Conservation (phyloP, 306 rosid genomes). For the Cicer bijugum region DNA sequence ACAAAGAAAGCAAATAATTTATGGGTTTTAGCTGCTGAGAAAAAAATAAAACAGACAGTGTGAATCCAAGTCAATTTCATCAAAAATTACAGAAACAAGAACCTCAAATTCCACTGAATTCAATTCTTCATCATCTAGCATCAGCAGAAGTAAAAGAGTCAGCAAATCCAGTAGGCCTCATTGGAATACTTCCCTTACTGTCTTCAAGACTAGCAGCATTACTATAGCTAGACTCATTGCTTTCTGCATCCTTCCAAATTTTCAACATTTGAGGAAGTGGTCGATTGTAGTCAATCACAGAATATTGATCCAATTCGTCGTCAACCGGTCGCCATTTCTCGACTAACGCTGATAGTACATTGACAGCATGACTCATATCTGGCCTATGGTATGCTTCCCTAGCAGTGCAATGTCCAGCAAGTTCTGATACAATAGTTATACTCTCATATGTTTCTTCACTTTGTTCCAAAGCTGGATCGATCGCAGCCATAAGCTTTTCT, state of each 20-base stretch:
- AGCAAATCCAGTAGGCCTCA: slow-evolving; percentile 73
- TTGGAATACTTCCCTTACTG: slow-evolving; percentile 70
- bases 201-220: slow-evolving; percentile 51
- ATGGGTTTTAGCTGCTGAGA: slow-evolving; percentile 1
- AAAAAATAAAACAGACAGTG: slow-evolving; percentile 7
- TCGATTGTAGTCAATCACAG: slow-evolving; percentile 58
- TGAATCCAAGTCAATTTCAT: slow-evolving; percentile 26
- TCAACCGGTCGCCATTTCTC: slow-evolving; percentile 76
- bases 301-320: slow-evolving; percentile 50
- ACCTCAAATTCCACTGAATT: slow-evolving; percentile 5
- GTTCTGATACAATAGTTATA: slow-evolving; percentile 60
- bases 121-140: slow-evolving; percentile 58
- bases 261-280: slow-evolving; percentile 77
- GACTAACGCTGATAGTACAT: slow-evolving; percentile 57
- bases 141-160: slow-evolving; percentile 69
- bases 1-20: not conserved
- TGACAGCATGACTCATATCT: slow-evolving; percentile 82
- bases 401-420: slow-evolving; percentile 87
- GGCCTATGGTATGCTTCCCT: slow-evolving; percentile 81
- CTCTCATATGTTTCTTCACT: slow-evolving; percentile 58
- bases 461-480: slow-evolving; percentile 63
- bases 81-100: slow-evolving; percentile 18
- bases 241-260: slow-evolving; percentile 74
- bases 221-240: slow-evolving; percentile 49
- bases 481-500: slow-evolving; percentile 64